Conservation (phyloP, 2,329 filamentous ascomycete species). For the Monosporascus sp. region DNA sequence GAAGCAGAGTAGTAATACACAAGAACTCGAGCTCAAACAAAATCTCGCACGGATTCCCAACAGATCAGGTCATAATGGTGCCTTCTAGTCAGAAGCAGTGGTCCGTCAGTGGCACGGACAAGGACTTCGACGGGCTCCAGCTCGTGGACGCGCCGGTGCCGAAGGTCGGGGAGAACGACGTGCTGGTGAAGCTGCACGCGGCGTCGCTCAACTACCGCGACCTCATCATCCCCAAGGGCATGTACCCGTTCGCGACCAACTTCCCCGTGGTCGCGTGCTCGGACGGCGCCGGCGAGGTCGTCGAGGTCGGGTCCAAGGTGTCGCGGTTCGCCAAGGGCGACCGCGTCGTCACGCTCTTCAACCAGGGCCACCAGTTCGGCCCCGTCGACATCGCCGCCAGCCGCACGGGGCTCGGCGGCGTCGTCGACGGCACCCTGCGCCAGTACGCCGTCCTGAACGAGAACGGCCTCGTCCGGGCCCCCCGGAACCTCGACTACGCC, state of each 20-base stretch:
- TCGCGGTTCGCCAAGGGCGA: slow-evolving; percentile 46
- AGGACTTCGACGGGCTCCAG: slow-evolving; percentile 55
- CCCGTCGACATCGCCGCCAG: slow-evolving; percentile 28
- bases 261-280: slow-evolving; percentile 44
- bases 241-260: slow-evolving; percentile 38
- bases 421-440: slow-evolving; percentile 61
- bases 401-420: slow-evolving; percentile 60
- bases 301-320: slow-evolving; percentile 45
- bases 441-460: slow-evolving; percentile 64
- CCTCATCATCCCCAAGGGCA: slow-evolving; percentile 42
- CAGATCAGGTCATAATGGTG: slow-evolving; percentile 9
- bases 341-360: slow-evolving; percentile 56
- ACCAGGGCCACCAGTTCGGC: slow-evolving; percentile 46
- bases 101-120: slow-evolving; percentile 43
- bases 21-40: too few relatives aligned
- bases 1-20: too few relatives aligned
- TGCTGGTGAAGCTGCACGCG: slow-evolving; percentile 59
- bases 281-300: slow-evolving; percentile 48
- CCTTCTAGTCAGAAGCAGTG: slow-evolving; percentile 48
- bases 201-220: slow-evolving; percentile 52
- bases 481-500: slow-evolving; percentile 44
- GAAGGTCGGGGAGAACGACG: slow-evolving; percentile 61
- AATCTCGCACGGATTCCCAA: not conserved
- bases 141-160: slow-evolving; percentile 51
- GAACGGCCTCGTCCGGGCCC: slow-evolving; percentile 59